A percentile compares a stretch with the other conserved stretches of the same genome.
phyloP scores from a whole-genome alignment of 2,329 filamentous ascomycete genomes.

The Eutypella sp. region DNA sequence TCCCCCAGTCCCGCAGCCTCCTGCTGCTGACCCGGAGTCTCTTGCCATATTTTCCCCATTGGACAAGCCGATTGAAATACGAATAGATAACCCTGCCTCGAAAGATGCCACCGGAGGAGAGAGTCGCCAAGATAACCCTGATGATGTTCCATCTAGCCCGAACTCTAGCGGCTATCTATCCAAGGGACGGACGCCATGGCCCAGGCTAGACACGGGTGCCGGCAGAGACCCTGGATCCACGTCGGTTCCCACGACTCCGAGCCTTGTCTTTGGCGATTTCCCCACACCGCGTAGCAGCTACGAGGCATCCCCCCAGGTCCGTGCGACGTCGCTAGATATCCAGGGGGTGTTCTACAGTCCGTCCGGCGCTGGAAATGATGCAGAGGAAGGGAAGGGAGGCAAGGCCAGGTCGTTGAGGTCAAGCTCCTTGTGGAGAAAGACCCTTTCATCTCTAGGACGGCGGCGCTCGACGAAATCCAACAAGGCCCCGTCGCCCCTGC shows the following conservation, averaged over 20 bases:
- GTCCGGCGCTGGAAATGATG: neutral
- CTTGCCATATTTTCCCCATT: neutral
- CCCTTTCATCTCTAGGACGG: slow-evolving; percentile 9
- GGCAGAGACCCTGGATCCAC: neutral
- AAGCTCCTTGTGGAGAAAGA: neutral
- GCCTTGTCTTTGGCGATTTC: neutral
- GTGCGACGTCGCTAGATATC: neutral
- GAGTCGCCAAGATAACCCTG: neutral
- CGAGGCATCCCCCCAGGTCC: neutral
- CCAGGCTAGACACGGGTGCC: neutral
- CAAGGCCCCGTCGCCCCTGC: slow-evolving; percentile 9
- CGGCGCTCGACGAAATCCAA: slow-evolving; percentile 7
- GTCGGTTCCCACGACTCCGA: neutral
- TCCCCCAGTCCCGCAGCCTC: neutral
- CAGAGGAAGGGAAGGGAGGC: neutral
- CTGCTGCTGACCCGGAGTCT: neutral
- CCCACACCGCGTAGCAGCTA: neutral
- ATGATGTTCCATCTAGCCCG: neutral
- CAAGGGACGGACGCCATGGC: neutral
- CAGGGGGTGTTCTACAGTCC: neutral
- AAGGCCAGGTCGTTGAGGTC: neutral
- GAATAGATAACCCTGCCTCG: neutral
- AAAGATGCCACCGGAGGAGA: neutral
- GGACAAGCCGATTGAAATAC: neutral
- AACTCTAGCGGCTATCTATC: neutral